Base-by-base conservation (phyloP, 179 eudicot species). In the Beta lomatogona region DNA sequence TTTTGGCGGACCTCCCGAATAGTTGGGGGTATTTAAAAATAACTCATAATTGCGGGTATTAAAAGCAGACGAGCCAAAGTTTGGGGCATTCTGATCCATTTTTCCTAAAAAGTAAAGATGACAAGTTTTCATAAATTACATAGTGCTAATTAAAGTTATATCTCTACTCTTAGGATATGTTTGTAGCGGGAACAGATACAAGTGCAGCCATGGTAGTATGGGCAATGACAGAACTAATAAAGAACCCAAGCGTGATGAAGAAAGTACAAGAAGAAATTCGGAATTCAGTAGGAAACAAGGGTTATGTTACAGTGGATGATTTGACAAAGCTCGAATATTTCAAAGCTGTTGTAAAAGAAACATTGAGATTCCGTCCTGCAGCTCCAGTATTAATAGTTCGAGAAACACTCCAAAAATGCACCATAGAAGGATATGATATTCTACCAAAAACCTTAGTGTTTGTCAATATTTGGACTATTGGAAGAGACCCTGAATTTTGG, bases 401-500 rank as follows among this genome's bases (percentile, higher is more conserved):
- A 1, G 28, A 19, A 21, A 19, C 65, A 8, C 25, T 5, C 25
- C 28, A 60, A 60, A 60, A 60, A 60, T 19, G 25, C 28, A 60
- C 10, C 25, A 21, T 60, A 60, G 65, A 60, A 60, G 65, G 65
- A 12, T 60, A 60, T 10, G 31, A 60, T 60, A 60, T 60, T 21
- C 28, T 60, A 60, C 65, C 65, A 5, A 60, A 60, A 60, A 60
- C 65, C 28, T 9, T 60, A 6, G 10, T 60, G 12, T n/a, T 19
- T 60, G 65, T 60, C 2, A 60, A 60, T 21, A 25, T n/a, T 19
- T 60, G 65, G 65, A 13, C 59, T 55, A 55, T 55, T 4, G 59
- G 59, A 55, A 55, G 59, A 55, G 59, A 79, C 25, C 81, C 81
- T 4, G 68, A 68, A 13, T 14, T 36, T 5, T 79, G 76, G 76